Evolutionary conservation across 148 eudicot genomes (phyloP), one percentile per base, ranked within the genome.

Genomic region (Tetragonia tetragonoides): DNA sequence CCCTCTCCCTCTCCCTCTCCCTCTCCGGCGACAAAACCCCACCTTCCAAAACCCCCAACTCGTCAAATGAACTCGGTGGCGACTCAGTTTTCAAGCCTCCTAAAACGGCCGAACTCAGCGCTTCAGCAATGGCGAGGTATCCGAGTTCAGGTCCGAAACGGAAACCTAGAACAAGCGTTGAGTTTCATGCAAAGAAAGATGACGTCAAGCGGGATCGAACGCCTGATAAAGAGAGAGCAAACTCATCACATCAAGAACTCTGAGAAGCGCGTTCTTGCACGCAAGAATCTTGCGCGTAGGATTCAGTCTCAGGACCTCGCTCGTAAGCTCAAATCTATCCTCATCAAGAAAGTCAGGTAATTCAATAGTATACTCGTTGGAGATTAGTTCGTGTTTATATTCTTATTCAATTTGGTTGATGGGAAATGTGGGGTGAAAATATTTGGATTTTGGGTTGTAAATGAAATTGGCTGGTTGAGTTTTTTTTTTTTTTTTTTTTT

Each of bases 51-150:
- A 70, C 15, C 66, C 61, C 44, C 18, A 44, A 20, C 64, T 7
- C 10, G n/a, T 16, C 61, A 61, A 51, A 78, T 78, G 70, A 70
- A 66, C 56, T 20, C 51, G 28, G 21, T 65, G 44, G 56, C 61
- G 44, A 67, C 10, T 41, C 67, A 42, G 4, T n/a, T 59, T 20
- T 61, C 78, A 40, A 74, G 77, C 44, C 46, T 74, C 0, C 38
- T 74, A 5, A 74, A 74, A 17, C 82, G 42, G 11, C 80, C 83
- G 61, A 81, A 71, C 20, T 85, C 74, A 9, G 82, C 86, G 60
- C 85, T 93, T 6, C 93, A 92, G 47, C 97, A 94, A 79, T 84
- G 87, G 80, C 84, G 98, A n/a, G 90, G 92, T 7, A 91, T 94
- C 38, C 72, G 96, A 38, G 97, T 94, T 74, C 83, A 82, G 85